A percentile compares a stretch with the other conserved stretches of the same genome.
Conservation (phyloP, 164 flowering plant species). For the Dillenia turbinata region DNA sequence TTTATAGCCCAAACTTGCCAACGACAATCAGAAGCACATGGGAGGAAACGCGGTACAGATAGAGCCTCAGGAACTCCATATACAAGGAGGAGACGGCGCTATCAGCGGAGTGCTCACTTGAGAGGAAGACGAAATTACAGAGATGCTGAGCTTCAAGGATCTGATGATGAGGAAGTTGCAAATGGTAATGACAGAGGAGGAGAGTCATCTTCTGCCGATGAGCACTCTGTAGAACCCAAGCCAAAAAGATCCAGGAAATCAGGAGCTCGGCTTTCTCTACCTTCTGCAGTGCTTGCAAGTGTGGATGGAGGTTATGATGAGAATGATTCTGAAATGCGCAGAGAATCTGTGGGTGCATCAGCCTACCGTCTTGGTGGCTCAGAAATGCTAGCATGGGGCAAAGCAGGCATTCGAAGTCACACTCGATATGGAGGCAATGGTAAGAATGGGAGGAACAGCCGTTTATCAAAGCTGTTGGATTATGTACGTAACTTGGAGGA, state of each 20-base stretch:
- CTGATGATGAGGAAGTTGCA: slow-evolving; percentile 67
- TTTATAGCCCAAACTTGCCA: slow-evolving; percentile 74
- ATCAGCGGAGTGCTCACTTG: slow-evolving; percentile 22
- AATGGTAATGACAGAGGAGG: slow-evolving; percentile 53
- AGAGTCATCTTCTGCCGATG: slow-evolving; percentile 79
- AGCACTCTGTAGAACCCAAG: slow-evolving; percentile 42
- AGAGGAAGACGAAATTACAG: slow-evolving; percentile 46
- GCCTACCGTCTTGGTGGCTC: slow-evolving; percentile 48
- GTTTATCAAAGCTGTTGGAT: slow-evolving; percentile 54
- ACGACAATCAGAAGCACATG: slow-evolving; percentile 80
- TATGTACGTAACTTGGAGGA: slow-evolving; percentile 51
- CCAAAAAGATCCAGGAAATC: slow-evolving; percentile 55
- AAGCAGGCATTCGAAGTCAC: slow-evolving; percentile 73
- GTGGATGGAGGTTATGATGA: slow-evolving; percentile 42
- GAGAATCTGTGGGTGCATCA: slow-evolving; percentile 47
- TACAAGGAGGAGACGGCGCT: slow-evolving; percentile 44
- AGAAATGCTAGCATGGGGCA: slow-evolving; percentile 81
- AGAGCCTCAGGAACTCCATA: slow-evolving; percentile 42
- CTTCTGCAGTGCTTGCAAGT: slow-evolving; percentile 38
- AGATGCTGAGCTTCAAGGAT: slow-evolving; percentile 41
- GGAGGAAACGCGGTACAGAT: slow-evolving; percentile 43
- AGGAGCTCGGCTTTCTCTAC: slow-evolving; percentile 33
- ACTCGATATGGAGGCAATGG: slow-evolving; percentile 53
- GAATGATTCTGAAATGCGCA: slow-evolving; percentile 48
- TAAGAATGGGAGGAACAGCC: slow-evolving; percentile 38